A percentile compares a stretch with the other conserved stretches of the same genome.
These are phyloP conservation scores for Solanum etuberosum DNA, from an alignment of 257 asterid genomes.

Conservation along the genomic window DNA sequence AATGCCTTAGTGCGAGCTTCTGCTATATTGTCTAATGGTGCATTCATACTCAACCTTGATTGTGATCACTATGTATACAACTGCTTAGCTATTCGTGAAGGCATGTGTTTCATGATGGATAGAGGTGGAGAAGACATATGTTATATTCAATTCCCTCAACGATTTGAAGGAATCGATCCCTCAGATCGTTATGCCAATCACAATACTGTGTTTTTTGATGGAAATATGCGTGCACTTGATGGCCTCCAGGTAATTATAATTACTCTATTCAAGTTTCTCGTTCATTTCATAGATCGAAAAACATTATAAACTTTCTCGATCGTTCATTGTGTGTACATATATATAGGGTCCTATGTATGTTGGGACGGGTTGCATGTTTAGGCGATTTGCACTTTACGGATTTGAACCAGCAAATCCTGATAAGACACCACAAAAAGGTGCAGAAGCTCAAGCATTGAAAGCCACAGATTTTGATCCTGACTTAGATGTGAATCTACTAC, in stretches of 20 bases:
- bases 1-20: conserved; percentile 29
- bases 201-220: conserved; percentile 32
- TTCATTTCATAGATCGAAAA: neutral
- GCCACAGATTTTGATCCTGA: conserved; percentile 24
- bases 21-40: conserved; percentile 28
- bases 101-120: conserved; percentile 43
- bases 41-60: conserved; percentile 33
- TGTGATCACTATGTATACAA: conserved; percentile 28
- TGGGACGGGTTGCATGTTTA: conserved; percentile 31
- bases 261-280: neutral
- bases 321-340: neutral
- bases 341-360: conserved; percentile 32
- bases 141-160: conserved; percentile 32
- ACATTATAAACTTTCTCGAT: neutral
- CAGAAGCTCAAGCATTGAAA: conserved; percentile 13
- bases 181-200: conserved; percentile 38
- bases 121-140: conserved; percentile 36
- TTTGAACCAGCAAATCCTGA: conserved; percentile 20
- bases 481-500: conserved; percentile 23
- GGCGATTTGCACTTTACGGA: conserved; percentile 31
- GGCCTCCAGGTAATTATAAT: conserved; percentile 20
- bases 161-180: conserved; percentile 41
- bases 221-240: conserved; percentile 37
- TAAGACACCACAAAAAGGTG: conserved; percentile 1
- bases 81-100: conserved; percentile 26